Evolutionary conservation across 208 protist genomes (phyloP).

Genomic region (Wallacemonas sp.): DNA sequence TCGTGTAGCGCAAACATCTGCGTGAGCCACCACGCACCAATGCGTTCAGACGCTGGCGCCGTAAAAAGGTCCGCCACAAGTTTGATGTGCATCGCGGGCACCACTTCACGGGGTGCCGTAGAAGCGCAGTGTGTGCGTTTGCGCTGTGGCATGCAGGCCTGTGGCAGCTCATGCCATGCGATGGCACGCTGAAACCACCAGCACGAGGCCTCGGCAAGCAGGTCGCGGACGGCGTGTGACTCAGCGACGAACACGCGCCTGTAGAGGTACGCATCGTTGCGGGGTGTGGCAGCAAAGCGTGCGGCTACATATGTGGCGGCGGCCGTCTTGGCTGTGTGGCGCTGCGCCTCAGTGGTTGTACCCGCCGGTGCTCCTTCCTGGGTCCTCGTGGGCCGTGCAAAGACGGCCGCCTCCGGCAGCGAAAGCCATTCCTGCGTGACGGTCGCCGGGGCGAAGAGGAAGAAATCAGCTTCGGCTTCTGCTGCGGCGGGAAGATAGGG

Average conservation of each 20-base stretch:
- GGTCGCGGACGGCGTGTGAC: conserved; percentile 7
- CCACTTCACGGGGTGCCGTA: not conserved
- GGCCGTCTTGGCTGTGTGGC: conserved; percentile 32
- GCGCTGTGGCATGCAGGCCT: conserved; percentile 1
- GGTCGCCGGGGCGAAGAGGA: conserved; percentile 21
- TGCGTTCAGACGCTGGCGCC: not conserved
- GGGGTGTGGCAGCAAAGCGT: conserved; percentile 14
- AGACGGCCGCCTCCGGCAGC: conserved; percentile 21
- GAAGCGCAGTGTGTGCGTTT: not conserved
- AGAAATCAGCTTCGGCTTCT: not conserved
- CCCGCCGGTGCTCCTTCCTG: not conserved
- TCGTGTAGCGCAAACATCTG: not conserved
- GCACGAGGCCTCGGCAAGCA: conserved; percentile 28
- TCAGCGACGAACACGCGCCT: conserved; percentile 30
- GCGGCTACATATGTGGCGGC: conserved; percentile 28
- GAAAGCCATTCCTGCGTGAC: conserved; percentile 13
- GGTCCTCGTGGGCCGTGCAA: not conserved
- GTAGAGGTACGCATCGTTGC: conserved; percentile 16
- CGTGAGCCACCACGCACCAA: not conserved
- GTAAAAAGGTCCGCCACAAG: conserved; percentile 9
- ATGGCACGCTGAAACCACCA: conserved; percentile 61
- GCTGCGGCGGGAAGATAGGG: not conserved
- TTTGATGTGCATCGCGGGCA: conserved; percentile 9
- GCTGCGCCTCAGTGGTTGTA: not conserved
- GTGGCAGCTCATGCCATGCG: conserved; percentile 23